Evolutionary conservation across 2,329 filamentous ascomycete genomes (phyloP), one percentile per base, ranked within the genome.

Genomic region (Hymenoscyphus repandus): DNA sequence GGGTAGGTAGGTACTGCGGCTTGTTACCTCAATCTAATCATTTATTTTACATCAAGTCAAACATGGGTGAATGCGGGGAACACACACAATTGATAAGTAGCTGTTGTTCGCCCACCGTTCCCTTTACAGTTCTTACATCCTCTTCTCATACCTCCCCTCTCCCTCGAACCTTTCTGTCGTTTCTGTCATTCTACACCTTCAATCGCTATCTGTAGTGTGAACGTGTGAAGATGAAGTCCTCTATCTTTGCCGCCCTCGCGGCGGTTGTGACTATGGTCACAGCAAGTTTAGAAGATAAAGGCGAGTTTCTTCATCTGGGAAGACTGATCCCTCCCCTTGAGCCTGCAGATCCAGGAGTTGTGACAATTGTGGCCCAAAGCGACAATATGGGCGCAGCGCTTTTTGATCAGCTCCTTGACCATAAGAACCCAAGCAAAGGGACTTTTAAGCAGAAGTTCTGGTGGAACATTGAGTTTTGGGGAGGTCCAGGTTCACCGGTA

Each of bases 371-470:
- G 33, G 39, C 49, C 9, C 56, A 18, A 18, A 18, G 15, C 20
- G 58, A 53, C 41, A 54, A 43, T 15, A 63, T 56, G 6, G 62
- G 62, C 2, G 51, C 54, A 11, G 55, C 51, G 1, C 62, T 61
- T 47, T 64, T 65, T 48, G 53, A 56, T 27, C 80, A 83, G 63
- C 68, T 77, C 48, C 75, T 83, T 44, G 79, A 85, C 60, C 81
- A 85, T 64, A 65, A 70, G 4, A 68, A 81, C 57, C 77, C 78
- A 1, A 67, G 67, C n/a, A 65, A 78, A 11, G 78, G 78, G 10
- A 80, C 74, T 0, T 81, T 81, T 57, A 66, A 70, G 27, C 76
- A 80, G 64, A 70, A 72, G 38, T 81, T 73, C 62, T 79, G 72
- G 68, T 81, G 71, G 62, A 75, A 72, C 57, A 67, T 70, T 0